phyloP scores from a whole-genome alignment of 2,329 filamentous ascomycete species.

The Colletotrichum higginsianum region DNA sequence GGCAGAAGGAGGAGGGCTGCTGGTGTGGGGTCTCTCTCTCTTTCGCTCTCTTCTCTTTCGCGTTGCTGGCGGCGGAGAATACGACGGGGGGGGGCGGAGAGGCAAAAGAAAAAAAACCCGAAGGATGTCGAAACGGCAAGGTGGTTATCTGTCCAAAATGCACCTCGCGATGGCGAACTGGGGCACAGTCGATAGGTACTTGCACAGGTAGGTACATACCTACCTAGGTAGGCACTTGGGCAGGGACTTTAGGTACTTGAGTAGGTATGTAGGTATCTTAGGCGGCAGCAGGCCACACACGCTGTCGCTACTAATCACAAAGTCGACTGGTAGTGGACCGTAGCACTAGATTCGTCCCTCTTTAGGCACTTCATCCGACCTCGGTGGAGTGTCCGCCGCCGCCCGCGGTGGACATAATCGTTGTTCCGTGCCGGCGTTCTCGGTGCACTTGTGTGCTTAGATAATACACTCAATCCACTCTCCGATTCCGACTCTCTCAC shows the following conservation, averaged over 20 bases:
- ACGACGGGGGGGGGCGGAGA: neutral
- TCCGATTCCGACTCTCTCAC: neutral
- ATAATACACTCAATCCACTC: neutral
- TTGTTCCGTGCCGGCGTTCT: conserved; percentile 1
- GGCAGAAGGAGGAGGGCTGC: conserved; percentile 9
- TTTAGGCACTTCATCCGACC: too few species aligned
- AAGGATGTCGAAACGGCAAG: conserved; percentile 21
- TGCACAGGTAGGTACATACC: neutral
- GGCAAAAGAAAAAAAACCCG: conserved; percentile 11
- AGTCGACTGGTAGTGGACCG: too few species aligned
- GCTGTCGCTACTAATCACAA: too few species aligned
- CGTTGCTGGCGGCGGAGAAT: conserved; percentile 22
- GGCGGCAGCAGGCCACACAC: neutral
- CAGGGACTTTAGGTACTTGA: neutral
- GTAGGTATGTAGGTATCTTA: neutral
- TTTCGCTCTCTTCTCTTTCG: neutral
- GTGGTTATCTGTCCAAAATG: conserved; percentile 38
- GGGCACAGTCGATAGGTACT: neutral
- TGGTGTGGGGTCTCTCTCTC: conserved; percentile 10
- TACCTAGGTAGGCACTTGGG: too few species aligned
- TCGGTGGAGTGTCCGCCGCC: too few species aligned
- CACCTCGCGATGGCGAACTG: conserved; percentile 38
- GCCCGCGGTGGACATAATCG: neutral
- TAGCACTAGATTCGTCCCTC: too few species aligned
- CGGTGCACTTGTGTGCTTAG: neutral